A percentile compares a stretch with the other conserved stretches of the same genome.
Conservation (phyloP, 331 rosid genomes). For the Prunus yedoensis region DNA sequence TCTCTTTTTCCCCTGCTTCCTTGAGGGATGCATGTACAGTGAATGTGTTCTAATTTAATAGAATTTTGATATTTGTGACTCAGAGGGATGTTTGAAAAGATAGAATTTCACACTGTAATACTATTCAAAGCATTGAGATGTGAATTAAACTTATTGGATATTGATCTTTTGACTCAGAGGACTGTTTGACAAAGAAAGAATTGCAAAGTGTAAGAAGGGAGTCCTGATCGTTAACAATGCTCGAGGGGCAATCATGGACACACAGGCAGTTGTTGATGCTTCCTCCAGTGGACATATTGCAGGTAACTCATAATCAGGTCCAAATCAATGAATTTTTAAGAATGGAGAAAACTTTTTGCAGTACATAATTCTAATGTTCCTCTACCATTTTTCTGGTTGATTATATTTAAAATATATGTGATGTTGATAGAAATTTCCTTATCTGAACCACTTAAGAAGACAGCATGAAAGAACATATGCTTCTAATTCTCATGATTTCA, state of each 20-base stretch:
- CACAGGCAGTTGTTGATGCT: slow-evolving; percentile 88
- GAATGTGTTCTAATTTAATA: neutral
- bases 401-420: no score
- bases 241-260: slow-evolving; percentile 91
- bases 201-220: slow-evolving; percentile 86
- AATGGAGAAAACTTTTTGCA: no score
- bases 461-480: no score
- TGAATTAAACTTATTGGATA: slow-evolving; percentile 8
- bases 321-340: neutral
- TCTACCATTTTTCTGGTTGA: neutral
- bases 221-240: slow-evolving; percentile 89
- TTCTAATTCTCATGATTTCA: no score
- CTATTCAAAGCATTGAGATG: neutral
- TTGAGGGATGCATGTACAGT: no score
- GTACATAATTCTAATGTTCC: neutral
- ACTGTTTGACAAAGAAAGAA: slow-evolving; percentile 71
- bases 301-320: slow-evolving; percentile 45
- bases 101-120: neutral
- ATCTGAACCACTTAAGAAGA: no score
- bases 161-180: slow-evolving; percentile 55
- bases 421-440: no score
- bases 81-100: neutral
- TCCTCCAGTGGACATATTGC: slow-evolving; percentile 79
- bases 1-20: no score
- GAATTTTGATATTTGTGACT: neutral